Evolutionary conservation across 2,329 filamentous ascomycete genomes (phyloP).

Genomic region (Trichoderma breve): DNA sequence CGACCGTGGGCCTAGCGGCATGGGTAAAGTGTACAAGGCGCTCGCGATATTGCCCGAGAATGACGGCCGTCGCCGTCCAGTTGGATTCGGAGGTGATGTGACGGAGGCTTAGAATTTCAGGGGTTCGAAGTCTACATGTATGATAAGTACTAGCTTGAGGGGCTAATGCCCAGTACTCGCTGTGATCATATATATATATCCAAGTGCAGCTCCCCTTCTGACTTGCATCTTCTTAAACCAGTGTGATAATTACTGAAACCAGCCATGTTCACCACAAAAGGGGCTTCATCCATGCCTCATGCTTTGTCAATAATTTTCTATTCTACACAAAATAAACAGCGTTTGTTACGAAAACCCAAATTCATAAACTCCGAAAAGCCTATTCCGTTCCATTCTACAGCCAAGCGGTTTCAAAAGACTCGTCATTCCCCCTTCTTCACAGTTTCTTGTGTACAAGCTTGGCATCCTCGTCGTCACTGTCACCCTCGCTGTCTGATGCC

Average conservation of each 20-base stretch:
- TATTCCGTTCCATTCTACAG: neutral
- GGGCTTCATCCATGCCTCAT: neutral
- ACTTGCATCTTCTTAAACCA: neutral
- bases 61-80: constrained; percentile 68
- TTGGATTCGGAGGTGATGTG: constrained; percentile 84
- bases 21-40: constrained; percentile 94
- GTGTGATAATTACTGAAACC: neutral
- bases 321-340: constrained; percentile 6
- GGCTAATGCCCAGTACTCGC: neutral
- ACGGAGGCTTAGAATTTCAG: constrained; percentile 9
- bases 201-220: neutral
- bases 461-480: constrained; percentile 35
- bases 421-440: constrained; percentile 7
- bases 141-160: neutral
- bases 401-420: constrained; percentile 8
- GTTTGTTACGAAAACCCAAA: constrained; percentile 11
- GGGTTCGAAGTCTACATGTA: neutral
- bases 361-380: constrained; percentile 15
- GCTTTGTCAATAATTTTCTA: neutral
- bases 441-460: constrained; percentile 52
- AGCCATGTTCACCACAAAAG: neutral
- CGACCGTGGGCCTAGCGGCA: constrained; percentile 77
- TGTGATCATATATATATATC: neutral
- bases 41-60: constrained; percentile 87
- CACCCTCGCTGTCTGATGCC: constrained; percentile 67